Evolutionary conservation across 2,329 filamentous ascomycete species (phyloP).

Genomic region (Phaeosphaeriaceae sp.): DNA sequence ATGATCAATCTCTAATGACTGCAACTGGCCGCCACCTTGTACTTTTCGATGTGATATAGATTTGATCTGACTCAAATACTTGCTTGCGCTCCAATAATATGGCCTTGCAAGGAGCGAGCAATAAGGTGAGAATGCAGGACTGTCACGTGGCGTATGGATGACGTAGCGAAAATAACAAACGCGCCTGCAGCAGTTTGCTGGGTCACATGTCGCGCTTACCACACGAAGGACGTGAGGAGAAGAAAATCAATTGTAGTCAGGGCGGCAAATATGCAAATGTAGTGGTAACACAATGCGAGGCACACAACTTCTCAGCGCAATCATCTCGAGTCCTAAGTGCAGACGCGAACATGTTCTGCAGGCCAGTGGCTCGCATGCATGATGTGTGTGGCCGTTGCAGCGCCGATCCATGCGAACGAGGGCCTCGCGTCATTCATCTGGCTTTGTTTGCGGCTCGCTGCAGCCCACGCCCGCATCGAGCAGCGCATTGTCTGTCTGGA

Average conservation of each 20-base stretch:
- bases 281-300: neutral
- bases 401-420: slow-evolving; percentile 1
- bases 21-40: neutral
- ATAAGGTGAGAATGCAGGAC: neutral
- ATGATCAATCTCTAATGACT: slow-evolving; percentile 9
- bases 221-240: neutral
- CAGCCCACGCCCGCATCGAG: slow-evolving; percentile 1
- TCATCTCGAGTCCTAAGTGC: neutral
- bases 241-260: neutral
- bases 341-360: neutral
- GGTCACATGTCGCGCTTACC: neutral
- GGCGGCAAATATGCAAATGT: neutral
- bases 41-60: neutral
- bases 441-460: slow-evolving; percentile 2
- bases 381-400: slow-evolving; percentile 1
- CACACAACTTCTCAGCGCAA: neutral
- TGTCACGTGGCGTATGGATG: neutral
- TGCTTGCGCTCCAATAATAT: too few relatives aligned
- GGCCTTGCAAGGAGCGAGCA: too few relatives aligned
- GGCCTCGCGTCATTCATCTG: neutral
- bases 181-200: neutral
- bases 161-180: slow-evolving; percentile 1
- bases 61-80: too few relatives aligned
- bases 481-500: neutral
- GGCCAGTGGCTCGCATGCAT: neutral